Base-by-base conservation (phyloP, 345 rosid species). In the Murraya paniculata region DNA sequence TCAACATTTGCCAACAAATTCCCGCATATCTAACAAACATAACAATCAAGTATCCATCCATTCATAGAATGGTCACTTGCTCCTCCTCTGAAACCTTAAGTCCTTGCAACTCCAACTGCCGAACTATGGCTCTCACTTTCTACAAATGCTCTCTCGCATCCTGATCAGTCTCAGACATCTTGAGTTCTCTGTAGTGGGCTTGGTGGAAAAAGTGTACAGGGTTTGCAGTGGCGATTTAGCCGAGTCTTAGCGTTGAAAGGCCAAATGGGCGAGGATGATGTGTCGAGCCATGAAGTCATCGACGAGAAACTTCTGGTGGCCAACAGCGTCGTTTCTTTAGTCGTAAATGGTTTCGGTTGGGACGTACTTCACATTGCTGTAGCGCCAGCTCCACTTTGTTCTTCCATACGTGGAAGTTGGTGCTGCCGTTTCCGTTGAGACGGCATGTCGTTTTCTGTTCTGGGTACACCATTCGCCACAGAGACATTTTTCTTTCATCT, bases 341-440 rank as follows among this genome's bases (percentile, higher is more conserved):
- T 65, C 72, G 14, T 72, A 72, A 6, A 53, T 64, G 9, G 77
- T 72, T 78, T 72, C n/a, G 3, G 50, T 57, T 28, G 22, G 59
- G 18, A 64, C 72, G 36, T 45, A 36, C 3, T 72, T n/a, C 39
- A 78, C 72, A 9, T 48, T 6, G 39, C 55, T 56, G 2, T 65
- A 71, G 4, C 13, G 3, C 45, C 13, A 4, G 2, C 45, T 39
- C 45, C 3, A 39, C 11, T 39, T 39, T 2, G 45, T 39, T 39
- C 45, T 39, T 39, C 45, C 45, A 39, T 39, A 39, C 45, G 45
- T 39, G 71, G 38, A 71, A 78, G 35, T 71, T 33, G 50, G 22
- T 24, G 33, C 58, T 35, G 64, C 69, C n/a, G 30, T 38, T 7
- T 7, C 16, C 35, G 9, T 53, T 10, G 28, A 78, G 56, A 5